These are phyloP conservation scores for Diaporthe sp. DNA, from an alignment of 2,329 filamentous ascomycete species.

Conservation along the genomic window DNA sequence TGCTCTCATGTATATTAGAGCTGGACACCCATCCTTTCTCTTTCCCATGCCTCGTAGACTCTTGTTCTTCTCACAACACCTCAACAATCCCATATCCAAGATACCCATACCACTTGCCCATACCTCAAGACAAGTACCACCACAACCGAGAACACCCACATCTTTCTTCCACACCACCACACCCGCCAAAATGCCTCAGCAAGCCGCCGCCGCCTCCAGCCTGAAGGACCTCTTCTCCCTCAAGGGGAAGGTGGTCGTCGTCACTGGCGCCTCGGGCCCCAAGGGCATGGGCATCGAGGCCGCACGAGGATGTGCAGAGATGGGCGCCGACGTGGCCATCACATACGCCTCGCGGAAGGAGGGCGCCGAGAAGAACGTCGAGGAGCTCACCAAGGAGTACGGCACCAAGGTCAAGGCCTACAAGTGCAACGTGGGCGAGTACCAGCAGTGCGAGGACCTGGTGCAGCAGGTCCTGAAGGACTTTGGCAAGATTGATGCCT, in stretches of 20 bases:
- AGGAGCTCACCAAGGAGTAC: conserved; percentile 74
- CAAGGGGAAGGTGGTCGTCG: conserved; percentile 78
- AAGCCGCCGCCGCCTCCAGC: conserved; percentile 68
- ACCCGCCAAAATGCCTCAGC: conserved; percentile 65
- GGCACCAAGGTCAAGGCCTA: conserved; percentile 76
- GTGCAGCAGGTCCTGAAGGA: conserved; percentile 76
- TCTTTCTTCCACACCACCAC: not conserved
- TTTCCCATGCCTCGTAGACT: conserved; percentile 13
- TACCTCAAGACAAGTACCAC: not conserved
- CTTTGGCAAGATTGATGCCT: conserved; percentile 81
- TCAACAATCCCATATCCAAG: conserved; percentile 28
- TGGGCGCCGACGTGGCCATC: conserved; percentile 77
- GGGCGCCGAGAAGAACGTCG: conserved; percentile 74
- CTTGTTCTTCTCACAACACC: not conserved
- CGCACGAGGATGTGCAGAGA: conserved; percentile 76
- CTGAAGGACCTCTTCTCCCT: conserved; percentile 77
- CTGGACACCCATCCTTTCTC: not conserved
- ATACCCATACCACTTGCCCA: conserved; percentile 4
- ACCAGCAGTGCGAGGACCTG: conserved; percentile 65
- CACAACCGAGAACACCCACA: not conserved
- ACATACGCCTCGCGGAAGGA: conserved; percentile 79
- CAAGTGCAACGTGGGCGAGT: conserved; percentile 70
- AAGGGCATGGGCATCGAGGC: conserved; percentile 78
- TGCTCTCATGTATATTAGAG: conserved; percentile 26
- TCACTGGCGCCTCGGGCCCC: conserved; percentile 77